Evolutionary conservation across 495 filamentous ascomycete genomes (phyloP).

Genomic region (Cladorrhinum samala): DNA sequence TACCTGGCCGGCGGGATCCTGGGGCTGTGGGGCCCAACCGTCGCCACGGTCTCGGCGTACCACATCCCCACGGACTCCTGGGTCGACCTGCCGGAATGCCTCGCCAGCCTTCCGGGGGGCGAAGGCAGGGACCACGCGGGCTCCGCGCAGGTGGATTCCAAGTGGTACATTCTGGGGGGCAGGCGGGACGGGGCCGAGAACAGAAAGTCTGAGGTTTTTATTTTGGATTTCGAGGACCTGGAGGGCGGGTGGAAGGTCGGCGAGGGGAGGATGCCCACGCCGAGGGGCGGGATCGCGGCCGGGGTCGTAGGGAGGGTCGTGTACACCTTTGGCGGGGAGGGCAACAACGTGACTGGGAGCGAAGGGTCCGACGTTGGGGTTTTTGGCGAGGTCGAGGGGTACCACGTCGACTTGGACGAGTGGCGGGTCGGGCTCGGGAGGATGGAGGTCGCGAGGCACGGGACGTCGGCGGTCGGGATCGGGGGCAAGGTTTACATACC

Average conservation of each 20-base stretch:
- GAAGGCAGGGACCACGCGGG: neutral
- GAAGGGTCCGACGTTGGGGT: constrained; percentile 5
- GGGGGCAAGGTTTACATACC: constrained; percentile 21
- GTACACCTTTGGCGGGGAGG: constrained; percentile 36
- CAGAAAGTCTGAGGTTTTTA: constrained; percentile 26
- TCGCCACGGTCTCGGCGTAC: constrained; percentile 24
- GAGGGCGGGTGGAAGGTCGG: constrained; percentile 14
- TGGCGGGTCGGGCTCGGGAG: constrained; percentile 16
- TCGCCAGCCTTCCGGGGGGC: neutral
- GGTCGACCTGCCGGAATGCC: neutral
- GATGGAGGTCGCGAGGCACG: constrained; percentile 29
- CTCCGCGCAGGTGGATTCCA: constrained; percentile 17
- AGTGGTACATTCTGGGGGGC: constrained; percentile 33
- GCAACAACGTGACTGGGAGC: constrained; percentile 15
- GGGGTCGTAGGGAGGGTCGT: constrained; percentile 24
- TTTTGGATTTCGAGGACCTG: constrained; percentile 20
- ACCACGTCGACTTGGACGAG: constrained; percentile 21
- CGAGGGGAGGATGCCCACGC: constrained; percentile 19
- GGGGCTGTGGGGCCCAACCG: constrained; percentile 3
- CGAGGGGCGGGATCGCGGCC: constrained; percentile 24
- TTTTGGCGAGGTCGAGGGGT: constrained; percentile 26
- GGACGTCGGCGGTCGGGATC: constrained; percentile 22
- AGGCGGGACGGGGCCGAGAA: constrained; percentile 18
- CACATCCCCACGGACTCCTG: neutral
- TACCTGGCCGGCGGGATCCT: constrained; percentile 21